Evolutionary conservation across 2,329 filamentous ascomycete genomes (phyloP), one percentile per base, ranked within the genome.

Genomic region (Verruconis gallopava): DNA sequence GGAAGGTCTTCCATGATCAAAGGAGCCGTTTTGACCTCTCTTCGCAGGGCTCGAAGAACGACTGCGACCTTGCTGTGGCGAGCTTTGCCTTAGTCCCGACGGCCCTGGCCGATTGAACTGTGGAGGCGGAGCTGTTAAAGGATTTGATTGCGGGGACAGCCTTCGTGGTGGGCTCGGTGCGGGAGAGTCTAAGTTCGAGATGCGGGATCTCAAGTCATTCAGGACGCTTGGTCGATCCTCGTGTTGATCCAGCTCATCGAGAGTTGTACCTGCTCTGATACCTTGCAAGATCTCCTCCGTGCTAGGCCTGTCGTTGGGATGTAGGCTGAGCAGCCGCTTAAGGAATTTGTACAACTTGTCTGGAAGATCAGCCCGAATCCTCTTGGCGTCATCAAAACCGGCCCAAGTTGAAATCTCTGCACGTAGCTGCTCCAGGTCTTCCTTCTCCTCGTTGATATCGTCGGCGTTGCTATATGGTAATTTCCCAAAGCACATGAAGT

Each of bases 401-500:
- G 77, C 68, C 91, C 91, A 98, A 22, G 73, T 70, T 9, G 77
- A 77, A 44, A 98, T 96, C 59, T 98, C 91, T 3, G 72, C 80
- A 33, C 88, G 77, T 21, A 98, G 70, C 49, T 79, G 68, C 51
- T 95, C 86, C 4, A 95, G 69, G 49, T 96, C 86, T 56, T 98
- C 91, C 43, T 85, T 78, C 55, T 96, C 89, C 58, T 96, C 89
- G 46, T 94, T 77, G 17, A 93, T 70, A 3, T 80, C 72, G 55
- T 96, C 89, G 40, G 88, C 85, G 51, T 81, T 83, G 18, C 65
- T 69, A 55, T 96, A 98, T 0, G 91, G 91, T 9, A 98, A 70
- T 37, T 80, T 73, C 1, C 81, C 85, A 56, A 98, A 98, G 58
- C 91, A 98, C 71, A 98, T 81, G 55, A 98, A 98, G 59, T 96